Base-by-base conservation (phyloP, 1,284 basidiomycete species). In the Cutaneotrichosporon cavernicola region DNA sequence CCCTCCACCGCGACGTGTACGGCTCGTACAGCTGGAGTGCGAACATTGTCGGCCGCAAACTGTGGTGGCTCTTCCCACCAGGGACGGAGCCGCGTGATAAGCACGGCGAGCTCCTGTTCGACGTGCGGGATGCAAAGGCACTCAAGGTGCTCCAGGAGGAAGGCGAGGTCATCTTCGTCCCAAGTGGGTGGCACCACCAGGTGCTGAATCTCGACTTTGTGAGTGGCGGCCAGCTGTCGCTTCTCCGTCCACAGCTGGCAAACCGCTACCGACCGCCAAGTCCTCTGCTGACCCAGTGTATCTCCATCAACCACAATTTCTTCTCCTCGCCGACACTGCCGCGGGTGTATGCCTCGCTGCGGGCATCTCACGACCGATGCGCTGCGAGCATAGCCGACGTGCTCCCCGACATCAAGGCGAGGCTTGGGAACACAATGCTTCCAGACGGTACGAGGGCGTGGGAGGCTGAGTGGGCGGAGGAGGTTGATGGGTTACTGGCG, bases 11-110 rank as follows among this genome's bases (percentile, higher is more conserved):
- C 43, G 85, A 86, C 69, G 85, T 86, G 11, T 84, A 86, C 72
- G 81, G 79, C 5, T 83, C 82, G 14, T 86, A 86, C 70, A 85
- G 83, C 18, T 86, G 85, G 83, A 84, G 82, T 6, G 84, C 84
- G 3, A 86, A 86, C 69, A 71, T 86, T 6, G 76, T 82, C 18
- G 85, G 85, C 0, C 70, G 80, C 8, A 86, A 86, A 67, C 62
- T 77, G 8, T 86, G 85, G 85, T 81, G 80, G 73, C 70, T 86
- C 5, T 84, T 85, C 63, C 82, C 83, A 8, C 85, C 85, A 0
- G 70, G 69, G 0, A 64, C 70, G 13, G 70, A 80, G 0, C 69
- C 72, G 11, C 60, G 58, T 38, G 71, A 71, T 31, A 21, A 56
- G 3, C 26, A 68, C 49, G 73, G 69, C 14, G 70, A 77, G 49